Evolutionary conservation across 2,329 filamentous ascomycete species (phyloP).

Genomic region (Alternaria gaisen): DNA sequence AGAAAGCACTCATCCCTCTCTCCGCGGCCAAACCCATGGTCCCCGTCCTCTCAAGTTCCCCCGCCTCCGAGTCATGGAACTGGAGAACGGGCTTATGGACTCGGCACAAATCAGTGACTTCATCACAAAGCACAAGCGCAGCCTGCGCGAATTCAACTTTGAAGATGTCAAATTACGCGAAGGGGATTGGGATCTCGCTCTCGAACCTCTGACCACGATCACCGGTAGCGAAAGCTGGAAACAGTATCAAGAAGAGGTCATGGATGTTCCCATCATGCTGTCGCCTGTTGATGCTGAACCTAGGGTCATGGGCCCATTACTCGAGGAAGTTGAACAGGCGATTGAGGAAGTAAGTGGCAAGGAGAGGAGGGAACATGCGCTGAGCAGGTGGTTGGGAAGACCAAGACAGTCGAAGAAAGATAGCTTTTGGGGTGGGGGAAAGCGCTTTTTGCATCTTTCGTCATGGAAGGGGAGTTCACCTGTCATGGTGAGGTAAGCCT

Average conservation of each 20-base stretch:
- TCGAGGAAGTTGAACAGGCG: slow-evolving; percentile 43
- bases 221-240: slow-evolving; percentile 54
- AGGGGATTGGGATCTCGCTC: slow-evolving; percentile 82
- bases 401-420: slow-evolving; percentile 40
- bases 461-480: slow-evolving; percentile 11
- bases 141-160: slow-evolving; percentile 80
- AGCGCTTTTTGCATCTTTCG: slow-evolving; percentile 13
- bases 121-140: slow-evolving; percentile 71
- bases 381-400: slow-evolving; percentile 47
- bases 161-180: slow-evolving; percentile 75
- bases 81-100: slow-evolving; percentile 78
- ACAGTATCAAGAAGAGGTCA: slow-evolving; percentile 52
- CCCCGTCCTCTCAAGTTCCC: slow-evolving; percentile 67
- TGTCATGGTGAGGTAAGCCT: slow-evolving; percentile 10
- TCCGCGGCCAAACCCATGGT: slow-evolving; percentile 43
- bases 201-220: slow-evolving; percentile 71
- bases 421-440: slow-evolving; percentile 45
- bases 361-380: slow-evolving; percentile 32
- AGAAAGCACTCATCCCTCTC: slow-evolving; percentile 38
- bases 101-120: slow-evolving; percentile 75
- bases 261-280: slow-evolving; percentile 53
- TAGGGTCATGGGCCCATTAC: slow-evolving; percentile 45
- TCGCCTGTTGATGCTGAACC: slow-evolving; percentile 46
- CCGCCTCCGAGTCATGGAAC: slow-evolving; percentile 71
- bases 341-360: slow-evolving; percentile 33